Percentiles rank a stretch among this genome's conserved stretches.
phyloP scores from a whole-genome alignment of 768 basidiomycete species.

The Suillus discolor region DNA sequence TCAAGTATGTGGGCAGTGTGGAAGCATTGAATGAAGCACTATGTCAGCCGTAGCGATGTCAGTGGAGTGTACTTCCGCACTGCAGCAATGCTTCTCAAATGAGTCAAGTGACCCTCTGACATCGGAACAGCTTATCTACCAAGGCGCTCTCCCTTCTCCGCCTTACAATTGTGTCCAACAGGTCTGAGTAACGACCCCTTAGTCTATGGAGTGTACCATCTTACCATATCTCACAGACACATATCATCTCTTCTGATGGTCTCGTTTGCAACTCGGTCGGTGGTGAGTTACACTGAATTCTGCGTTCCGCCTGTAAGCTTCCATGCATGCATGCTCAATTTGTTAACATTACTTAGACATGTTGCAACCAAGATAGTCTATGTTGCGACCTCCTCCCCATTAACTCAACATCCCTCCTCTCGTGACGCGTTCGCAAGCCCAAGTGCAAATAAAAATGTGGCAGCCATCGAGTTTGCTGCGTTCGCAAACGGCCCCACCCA shows the following conservation, averaged over 20 bases:
- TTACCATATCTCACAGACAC: background rate
- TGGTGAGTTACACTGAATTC: constrained; percentile 46
- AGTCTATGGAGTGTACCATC: background rate
- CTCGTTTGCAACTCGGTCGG: constrained; percentile 36
- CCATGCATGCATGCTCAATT: constrained; percentile 23
- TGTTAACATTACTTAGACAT: background rate
- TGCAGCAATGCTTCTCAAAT: background rate
- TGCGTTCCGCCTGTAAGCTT: constrained; percentile 41
- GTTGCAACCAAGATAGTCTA: background rate
- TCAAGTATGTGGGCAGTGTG: background rate
- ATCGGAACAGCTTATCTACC: background rate
- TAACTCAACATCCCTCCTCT: constrained; percentile 47
- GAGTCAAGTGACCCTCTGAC: background rate
- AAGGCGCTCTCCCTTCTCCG: background rate
- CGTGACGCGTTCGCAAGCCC: constrained; percentile 67
- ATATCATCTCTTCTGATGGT: constrained; percentile 36
- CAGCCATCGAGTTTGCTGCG: constrained; percentile 49
- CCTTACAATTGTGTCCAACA: background rate
- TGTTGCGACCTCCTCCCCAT: constrained; percentile 16
- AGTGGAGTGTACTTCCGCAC: background rate
- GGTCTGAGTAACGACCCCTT: background rate
- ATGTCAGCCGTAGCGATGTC: background rate
- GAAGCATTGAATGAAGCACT: too few relatives aligned
- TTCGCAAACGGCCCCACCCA: constrained; percentile 19
- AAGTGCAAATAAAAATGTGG: constrained; percentile 58